Evolutionary conservation across 2,329 filamentous ascomycete species (phyloP), one percentile per base, ranked within the genome.

Genomic region (Phialemonium atrogriseum): DNA sequence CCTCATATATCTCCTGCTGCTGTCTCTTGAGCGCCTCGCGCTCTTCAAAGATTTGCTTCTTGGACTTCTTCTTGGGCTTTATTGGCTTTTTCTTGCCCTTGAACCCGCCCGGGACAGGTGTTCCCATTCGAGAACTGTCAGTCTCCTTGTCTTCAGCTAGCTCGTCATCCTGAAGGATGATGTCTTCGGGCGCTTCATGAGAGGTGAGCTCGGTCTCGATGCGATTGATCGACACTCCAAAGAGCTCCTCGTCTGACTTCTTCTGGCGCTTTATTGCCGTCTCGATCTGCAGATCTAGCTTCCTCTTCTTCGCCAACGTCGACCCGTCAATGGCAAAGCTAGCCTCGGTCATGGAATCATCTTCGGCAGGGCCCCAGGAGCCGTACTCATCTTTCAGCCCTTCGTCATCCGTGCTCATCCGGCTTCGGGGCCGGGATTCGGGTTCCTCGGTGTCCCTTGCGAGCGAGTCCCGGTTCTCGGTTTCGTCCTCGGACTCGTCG

Each of bases 401-500:
- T 35, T 73, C 68, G 30, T 77, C 73, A 36, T 80, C 74, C 2
- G 70, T 70, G 48, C 70, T 76, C 66, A 78, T 71, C 24, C 82
- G 84, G 54, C 84, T 94, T 26, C 79, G 77, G 29, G 82, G 82
- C 24, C 82, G 75, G 41, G 84, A 94, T 38, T 91, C 88, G 20
- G 78, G 77, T 42, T 91, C 88, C 51, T 94, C 88, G 0, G 84
- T 93, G 51, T 88, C 86, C 27, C 80, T 70, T 10, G 73, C 75
- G 29, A 79, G 58, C 10, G 81, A 76, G 20, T 61, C 60, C 23
- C 62, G 59, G 27, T 73, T 73, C 41, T 75, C 72, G 2, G 57
- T 63, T 34, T 95, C 87, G 43, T 93, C 88, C 42, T 94, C 88
- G 1, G 86, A 93, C 52, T 95, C 85, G n/a, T 82, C 83, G 24